phyloP scores from a whole-genome alignment of 371 early-diverging fungal species.

The Syncephalastrum racemosum region DNA sequence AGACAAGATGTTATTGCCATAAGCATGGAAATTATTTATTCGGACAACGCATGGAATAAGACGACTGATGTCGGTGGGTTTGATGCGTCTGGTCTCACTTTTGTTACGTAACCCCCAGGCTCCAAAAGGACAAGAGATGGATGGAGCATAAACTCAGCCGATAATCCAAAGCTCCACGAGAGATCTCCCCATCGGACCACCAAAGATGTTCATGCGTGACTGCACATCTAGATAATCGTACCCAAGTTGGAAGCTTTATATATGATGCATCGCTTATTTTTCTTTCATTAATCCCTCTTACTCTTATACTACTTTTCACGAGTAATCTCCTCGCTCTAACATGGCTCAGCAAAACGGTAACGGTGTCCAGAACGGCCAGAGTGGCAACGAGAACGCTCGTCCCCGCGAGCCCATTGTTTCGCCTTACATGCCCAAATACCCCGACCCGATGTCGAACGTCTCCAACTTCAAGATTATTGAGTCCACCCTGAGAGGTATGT shows the following conservation, averaged over 20 bases:
- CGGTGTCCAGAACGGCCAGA: constrained; percentile 1
- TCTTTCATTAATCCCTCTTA: constrained; percentile 7
- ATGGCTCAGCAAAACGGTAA: constrained; percentile 8
- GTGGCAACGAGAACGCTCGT: constrained; percentile 12
- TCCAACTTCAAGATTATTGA: constrained; percentile 91
- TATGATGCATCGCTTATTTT: not conserved
- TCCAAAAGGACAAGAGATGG: constrained; percentile 2
- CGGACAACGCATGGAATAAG: too few species aligned
- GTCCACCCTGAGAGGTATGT: constrained; percentile 80
- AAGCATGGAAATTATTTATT: too few species aligned
- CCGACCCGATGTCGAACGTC: constrained; percentile 78
- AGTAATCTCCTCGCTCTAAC: not conserved
- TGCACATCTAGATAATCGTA: too few species aligned
- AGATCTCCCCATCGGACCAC: too few species aligned
- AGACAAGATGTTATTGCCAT: too few species aligned
- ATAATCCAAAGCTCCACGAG: too few species aligned
- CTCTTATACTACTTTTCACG: constrained; percentile 8
- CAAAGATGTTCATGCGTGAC: too few species aligned
- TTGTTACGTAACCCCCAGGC: not conserved
- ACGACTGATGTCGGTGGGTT: too few species aligned
- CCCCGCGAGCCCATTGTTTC: constrained; percentile 30
- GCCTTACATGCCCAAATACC: constrained; percentile 60
- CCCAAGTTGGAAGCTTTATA: too few species aligned
- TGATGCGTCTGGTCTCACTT: too few species aligned
- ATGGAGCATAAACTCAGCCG: not conserved